A percentile compares a stretch with the other conserved stretches of the same genome.
Conservation (phyloP, 2,329 filamentous ascomycete genomes). For the Fusarium stilboides region DNA sequence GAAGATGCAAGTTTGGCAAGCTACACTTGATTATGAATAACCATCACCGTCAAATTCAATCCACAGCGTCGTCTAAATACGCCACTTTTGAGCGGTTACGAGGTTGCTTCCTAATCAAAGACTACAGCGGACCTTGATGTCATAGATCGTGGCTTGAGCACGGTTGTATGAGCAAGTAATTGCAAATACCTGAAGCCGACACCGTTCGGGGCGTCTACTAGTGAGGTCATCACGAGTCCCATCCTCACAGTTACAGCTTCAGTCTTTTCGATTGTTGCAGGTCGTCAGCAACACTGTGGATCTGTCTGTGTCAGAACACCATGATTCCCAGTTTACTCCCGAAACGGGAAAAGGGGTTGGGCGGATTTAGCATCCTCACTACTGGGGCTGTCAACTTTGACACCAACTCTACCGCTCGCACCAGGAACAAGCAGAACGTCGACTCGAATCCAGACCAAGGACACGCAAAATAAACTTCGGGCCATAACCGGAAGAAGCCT, state of each 20-base stretch:
- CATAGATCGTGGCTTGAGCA: constrained; percentile 17
- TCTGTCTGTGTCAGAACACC: neutral
- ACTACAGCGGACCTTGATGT: constrained; percentile 7
- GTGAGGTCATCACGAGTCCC: constrained; percentile 38
- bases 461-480: constrained; percentile 30
- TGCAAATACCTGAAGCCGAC: constrained; percentile 20
- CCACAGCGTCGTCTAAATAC: constrained; percentile 1
- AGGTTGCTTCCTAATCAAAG: constrained; percentile 2
- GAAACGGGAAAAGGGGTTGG: constrained; percentile 16
- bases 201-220: constrained; percentile 11
- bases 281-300: constrained; percentile 12
- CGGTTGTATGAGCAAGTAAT: neutral
- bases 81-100: constrained; percentile 1
- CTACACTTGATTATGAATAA: constrained; percentile 6
- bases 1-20: constrained; percentile 14
- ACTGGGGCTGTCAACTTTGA: constrained; percentile 28
- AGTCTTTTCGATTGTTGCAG: neutral
- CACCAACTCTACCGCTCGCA: constrained; percentile 28
- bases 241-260: neutral
- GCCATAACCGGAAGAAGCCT: constrained; percentile 38
- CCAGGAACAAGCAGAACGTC: constrained; percentile 27
- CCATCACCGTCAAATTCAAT: neutral
- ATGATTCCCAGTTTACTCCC: constrained; percentile 11
- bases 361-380: neutral
- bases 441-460: constrained; percentile 26